Conservation (phyloP, 2,329 filamentous ascomycete species). For the Pestalotiopsis sp. region DNA sequence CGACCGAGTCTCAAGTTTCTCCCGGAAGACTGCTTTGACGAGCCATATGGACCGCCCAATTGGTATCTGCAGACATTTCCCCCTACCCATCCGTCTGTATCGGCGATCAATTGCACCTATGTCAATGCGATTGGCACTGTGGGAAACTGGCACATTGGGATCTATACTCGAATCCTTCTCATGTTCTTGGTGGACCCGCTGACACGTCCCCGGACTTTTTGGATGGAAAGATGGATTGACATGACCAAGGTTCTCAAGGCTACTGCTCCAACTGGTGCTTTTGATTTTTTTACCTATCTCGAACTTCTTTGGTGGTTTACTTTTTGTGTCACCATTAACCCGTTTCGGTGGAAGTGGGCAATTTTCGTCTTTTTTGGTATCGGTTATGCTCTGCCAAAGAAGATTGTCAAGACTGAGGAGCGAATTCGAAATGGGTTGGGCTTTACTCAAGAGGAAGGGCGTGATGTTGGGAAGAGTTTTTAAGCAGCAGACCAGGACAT, state of each 20-base stretch:
- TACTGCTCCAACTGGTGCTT: slow-evolving; percentile 71
- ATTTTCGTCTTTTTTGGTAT: slow-evolving; percentile 80
- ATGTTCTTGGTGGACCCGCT: slow-evolving; percentile 85
- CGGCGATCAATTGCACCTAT: slow-evolving; percentile 81
- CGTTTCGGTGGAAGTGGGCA: slow-evolving; percentile 90
- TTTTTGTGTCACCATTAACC: slow-evolving; percentile 79
- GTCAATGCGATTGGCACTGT: slow-evolving; percentile 80
- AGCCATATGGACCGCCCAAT: slow-evolving; percentile 77
- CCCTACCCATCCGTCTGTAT: slow-evolving; percentile 71
- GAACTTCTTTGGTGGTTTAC: slow-evolving; percentile 86
- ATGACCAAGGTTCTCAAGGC: slow-evolving; percentile 75
- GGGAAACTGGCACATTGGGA: slow-evolving; percentile 87
- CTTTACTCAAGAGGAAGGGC: slow-evolving; percentile 31
- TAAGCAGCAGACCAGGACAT: slow-evolving; percentile 16
- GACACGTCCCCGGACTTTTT: slow-evolving; percentile 68
- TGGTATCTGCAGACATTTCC: slow-evolving; percentile 92
- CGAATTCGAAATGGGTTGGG: slow-evolving; percentile 57
- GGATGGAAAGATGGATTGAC: slow-evolving; percentile 88
- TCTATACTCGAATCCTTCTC: slow-evolving; percentile 82
- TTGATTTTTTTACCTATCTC: slow-evolving; percentile 88
- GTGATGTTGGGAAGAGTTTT: slow-evolving; percentile 35
- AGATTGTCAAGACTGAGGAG: slow-evolving; percentile 69
- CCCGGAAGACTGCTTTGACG: slow-evolving; percentile 70
- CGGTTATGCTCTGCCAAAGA: slow-evolving; percentile 66
- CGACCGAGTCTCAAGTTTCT: slow-evolving; percentile 75